Percentiles rank a stretch among this genome's conserved stretches.
These are phyloP conservation scores for Singerocomus rubriflavus DNA, from an alignment of 1,284 basidiomycete genomes.

Conservation along the genomic window DNA sequence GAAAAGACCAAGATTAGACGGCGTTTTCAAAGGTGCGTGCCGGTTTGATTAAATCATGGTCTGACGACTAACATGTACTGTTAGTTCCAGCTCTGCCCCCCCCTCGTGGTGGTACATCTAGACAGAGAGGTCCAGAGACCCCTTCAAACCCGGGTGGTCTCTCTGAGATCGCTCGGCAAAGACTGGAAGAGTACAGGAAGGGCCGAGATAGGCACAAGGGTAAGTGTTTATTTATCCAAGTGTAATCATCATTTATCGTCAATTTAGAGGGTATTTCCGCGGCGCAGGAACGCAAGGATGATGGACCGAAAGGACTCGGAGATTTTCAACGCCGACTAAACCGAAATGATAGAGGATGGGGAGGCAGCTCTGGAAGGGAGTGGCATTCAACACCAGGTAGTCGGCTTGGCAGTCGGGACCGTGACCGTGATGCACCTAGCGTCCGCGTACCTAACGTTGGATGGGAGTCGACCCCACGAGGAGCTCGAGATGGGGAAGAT, in stretches of 20 bases:
- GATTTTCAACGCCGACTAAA: constrained; percentile 38
- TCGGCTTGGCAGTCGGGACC: constrained; percentile 49
- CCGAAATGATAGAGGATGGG: constrained; percentile 35
- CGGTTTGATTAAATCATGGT: not conserved
- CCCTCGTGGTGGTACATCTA: constrained; percentile 52
- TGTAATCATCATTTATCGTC: not conserved
- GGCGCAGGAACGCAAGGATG: constrained; percentile 20
- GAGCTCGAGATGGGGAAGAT: constrained; percentile 46
- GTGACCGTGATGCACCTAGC: constrained; percentile 77
- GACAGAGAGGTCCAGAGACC: constrained; percentile 83
- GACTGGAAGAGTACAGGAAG: constrained; percentile 74
- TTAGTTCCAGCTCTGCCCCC: constrained; percentile 74
- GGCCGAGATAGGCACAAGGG: constrained; percentile 68
- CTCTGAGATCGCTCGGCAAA: constrained; percentile 66
- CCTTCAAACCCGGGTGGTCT: constrained; percentile 92
- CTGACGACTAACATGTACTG: not conserved
- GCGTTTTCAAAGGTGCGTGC: constrained; percentile 77
- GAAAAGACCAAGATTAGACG: constrained; percentile 67
- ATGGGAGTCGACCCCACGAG: constrained; percentile 87
- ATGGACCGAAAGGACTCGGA: constrained; percentile 31
- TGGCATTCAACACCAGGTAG: constrained; percentile 77
- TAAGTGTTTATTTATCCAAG: constrained; percentile 16
- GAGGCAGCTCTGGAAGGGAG: constrained; percentile 27
- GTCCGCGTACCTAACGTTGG: constrained; percentile 85
- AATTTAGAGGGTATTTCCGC: constrained; percentile 29